Evolutionary conservation across 148 eudicot species (phyloP), one percentile per base, ranked within the genome.

Genomic region (Rhododendron williamsianum): DNA sequence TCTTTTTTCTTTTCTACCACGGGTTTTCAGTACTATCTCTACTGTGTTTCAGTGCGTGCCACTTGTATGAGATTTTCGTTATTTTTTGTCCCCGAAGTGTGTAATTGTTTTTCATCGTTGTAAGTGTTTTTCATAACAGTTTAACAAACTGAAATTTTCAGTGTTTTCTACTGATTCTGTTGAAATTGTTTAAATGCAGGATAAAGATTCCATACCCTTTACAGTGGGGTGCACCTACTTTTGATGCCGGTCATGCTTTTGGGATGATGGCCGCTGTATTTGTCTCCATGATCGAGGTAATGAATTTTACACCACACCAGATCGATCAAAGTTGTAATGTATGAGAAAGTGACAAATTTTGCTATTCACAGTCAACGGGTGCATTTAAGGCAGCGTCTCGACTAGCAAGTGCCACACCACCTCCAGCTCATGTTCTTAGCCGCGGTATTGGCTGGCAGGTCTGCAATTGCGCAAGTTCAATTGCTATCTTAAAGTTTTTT

Each of bases 381-480:
- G 98, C 98, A 58, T 93, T 92, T 88, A 92, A 94, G 90, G 98
- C 98, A 19, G 96, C 99, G 79, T 92, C 99, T 89, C 98, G 99
- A 81, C 87, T 97, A 48, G 98, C 99, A 80, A 97, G 98, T 73
- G 99, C 99, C 38, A 97, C 99, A 19, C 99, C 99, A 5, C 99
- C 99, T 89, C 99, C 99, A 33, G 93, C 99, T 86, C 98, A 95
- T 87, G 95, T 97, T 86, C 95, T 97, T 76, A 97, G 99, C 88
- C 99, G 98, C 52, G 99, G 98, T 80, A 97, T 97, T 58, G 99
- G 99, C 45, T 97, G 99, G 99, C 99, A 97, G 98, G 98, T 96
- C 36, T 33, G 92, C 38, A 35, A 63, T 48, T 35, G 33, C 10
- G 54, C 25, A 18, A 18, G n/a, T 33, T 48, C 15, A 38, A n/a